These are phyloP conservation scores for Fraxinus velutina DNA, from an alignment of 305 asterid genomes.

Conservation along the genomic window DNA sequence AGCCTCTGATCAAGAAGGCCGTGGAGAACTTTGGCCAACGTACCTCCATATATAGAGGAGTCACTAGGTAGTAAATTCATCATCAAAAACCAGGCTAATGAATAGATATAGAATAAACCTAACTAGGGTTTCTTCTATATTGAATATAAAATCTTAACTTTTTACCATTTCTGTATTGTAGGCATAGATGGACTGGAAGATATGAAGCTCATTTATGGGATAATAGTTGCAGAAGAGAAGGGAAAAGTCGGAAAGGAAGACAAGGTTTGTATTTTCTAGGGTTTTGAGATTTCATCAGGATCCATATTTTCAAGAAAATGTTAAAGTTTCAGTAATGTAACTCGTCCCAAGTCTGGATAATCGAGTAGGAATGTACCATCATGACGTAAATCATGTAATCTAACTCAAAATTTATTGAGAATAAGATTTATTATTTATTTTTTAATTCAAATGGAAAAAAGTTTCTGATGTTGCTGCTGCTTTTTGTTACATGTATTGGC, in stretches of 20 bases:
- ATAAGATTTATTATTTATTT: background rate
- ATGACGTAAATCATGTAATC: background rate
- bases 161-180: constrained; percentile 4
- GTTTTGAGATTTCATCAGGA: constrained; percentile 23
- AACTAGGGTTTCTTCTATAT: background rate
- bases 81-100: background rate
- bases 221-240: constrained; percentile 80
- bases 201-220: constrained; percentile 74
- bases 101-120: background rate
- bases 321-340: background rate
- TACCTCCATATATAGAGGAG: constrained; percentile 78
- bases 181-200: constrained; percentile 81
- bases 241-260: constrained; percentile 91
- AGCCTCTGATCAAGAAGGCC: constrained; percentile 51
- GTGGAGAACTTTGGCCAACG: constrained; percentile 73
- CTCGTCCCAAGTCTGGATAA: background rate
- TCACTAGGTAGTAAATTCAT: constrained; percentile 49
- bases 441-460: background rate
- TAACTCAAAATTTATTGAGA: background rate
- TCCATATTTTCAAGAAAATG: background rate
- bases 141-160: too few relatives aligned
- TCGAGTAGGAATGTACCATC: background rate
- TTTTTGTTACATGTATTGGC: constrained; percentile 42
- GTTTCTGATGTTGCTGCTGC: constrained; percentile 33
- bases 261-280: constrained; percentile 58